A percentile compares a stretch with the other conserved stretches of the same genome.
These are phyloP conservation scores for Cymbopogon flexuosus DNA, from an alignment of 202 grass and related monocot genomes.

Conservation along the genomic window DNA sequence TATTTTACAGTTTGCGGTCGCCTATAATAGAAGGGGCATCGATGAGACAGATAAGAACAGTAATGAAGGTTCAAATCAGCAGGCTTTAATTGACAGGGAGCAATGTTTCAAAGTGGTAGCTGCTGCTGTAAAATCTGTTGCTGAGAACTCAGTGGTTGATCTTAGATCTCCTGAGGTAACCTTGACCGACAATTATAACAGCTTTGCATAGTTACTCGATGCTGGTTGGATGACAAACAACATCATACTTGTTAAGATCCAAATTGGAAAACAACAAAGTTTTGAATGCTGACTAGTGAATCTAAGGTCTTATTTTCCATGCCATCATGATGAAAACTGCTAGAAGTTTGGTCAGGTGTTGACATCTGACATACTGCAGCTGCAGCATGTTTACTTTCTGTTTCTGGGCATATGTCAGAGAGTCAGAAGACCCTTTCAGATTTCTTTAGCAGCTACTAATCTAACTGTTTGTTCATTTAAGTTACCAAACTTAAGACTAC, in stretches of 20 bases:
- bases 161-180: constrained; percentile 89
- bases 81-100: constrained; percentile 62
- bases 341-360: constrained; percentile 28
- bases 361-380: constrained; percentile 25
- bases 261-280: constrained; percentile 15
- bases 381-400: no score
- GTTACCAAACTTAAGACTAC: not conserved
- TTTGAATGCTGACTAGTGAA: constrained; percentile 35
- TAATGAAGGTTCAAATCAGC: constrained; percentile 34
- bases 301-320: constrained; percentile 22
- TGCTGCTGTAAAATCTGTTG: constrained; percentile 55
- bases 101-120: constrained; percentile 79
- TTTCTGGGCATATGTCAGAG: not conserved
- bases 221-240: not conserved
- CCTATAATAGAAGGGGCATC: constrained; percentile 89
- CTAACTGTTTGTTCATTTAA: constrained; percentile 14
- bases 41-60: constrained; percentile 57
- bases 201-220: constrained; percentile 6
- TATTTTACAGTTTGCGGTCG: constrained; percentile 80
- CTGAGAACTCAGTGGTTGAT: constrained; percentile 64
- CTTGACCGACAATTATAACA: constrained; percentile 4
- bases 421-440: constrained; percentile 8
- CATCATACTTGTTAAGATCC: constrained; percentile 19
- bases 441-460: not conserved
- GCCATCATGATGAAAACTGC: constrained; percentile 29